These are phyloP conservation scores for Solanum megistacrolobum DNA, from an alignment of 257 asterid genomes.

Conservation along the genomic window DNA sequence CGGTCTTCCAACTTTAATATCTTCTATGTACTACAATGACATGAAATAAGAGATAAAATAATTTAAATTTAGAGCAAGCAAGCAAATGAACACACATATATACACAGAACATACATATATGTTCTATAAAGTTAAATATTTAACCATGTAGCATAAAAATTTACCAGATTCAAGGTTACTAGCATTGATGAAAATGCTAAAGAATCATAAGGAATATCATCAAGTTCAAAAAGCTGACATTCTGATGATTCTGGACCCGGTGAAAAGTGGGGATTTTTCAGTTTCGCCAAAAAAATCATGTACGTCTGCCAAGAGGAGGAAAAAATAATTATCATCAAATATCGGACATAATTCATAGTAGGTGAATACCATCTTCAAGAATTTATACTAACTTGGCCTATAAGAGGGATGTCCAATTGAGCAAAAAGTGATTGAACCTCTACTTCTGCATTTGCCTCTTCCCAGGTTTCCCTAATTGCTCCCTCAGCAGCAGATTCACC, in stretches of 20 bases:
- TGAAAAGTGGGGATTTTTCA: slow-evolving; percentile 70
- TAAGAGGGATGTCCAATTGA: slow-evolving; percentile 89
- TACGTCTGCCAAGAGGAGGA: slow-evolving; percentile 57
- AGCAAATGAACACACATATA: background rate
- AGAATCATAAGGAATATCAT: slow-evolving; percentile 83
- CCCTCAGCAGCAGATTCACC: slow-evolving; percentile 94
- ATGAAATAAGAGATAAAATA: background rate
- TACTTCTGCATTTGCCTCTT: slow-evolving; percentile 91
- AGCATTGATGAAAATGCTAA: slow-evolving; percentile 92
- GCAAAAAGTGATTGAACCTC: slow-evolving; percentile 74
- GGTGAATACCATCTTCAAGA: background rate
- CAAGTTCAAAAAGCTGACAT: slow-evolving; percentile 60
- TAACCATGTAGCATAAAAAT: slow-evolving; percentile 1
- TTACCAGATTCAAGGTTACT: slow-evolving; percentile 75
- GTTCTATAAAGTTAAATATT: background rate
- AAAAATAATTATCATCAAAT: background rate
- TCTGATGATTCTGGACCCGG: slow-evolving; percentile 94
- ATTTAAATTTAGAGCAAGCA: background rate
- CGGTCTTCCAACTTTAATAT: slow-evolving; percentile 54
- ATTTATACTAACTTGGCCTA: slow-evolving; percentile 58
- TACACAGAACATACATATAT: background rate
- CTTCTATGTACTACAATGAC: slow-evolving; percentile 60
- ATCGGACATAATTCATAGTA: background rate
- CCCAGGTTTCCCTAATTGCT: slow-evolving; percentile 89
- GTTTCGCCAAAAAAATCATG: slow-evolving; percentile 78